Evolutionary conservation across 192 early-diverging fungal genomes (phyloP).

Genomic region (Coemansia sp.): DNA sequence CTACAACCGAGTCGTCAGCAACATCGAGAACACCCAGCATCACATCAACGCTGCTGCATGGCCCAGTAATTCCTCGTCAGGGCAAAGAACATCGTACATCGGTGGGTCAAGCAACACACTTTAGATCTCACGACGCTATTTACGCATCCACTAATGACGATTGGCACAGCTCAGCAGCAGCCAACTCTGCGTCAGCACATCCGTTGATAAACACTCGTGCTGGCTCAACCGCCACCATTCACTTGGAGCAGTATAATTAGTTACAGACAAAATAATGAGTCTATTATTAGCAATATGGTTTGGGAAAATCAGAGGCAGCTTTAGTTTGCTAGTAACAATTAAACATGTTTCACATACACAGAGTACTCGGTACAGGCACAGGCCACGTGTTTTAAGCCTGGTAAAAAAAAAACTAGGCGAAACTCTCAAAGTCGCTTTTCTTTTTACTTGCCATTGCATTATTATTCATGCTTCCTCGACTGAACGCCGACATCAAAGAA

Average conservation of each 20-base stretch:
- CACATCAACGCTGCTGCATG: constrained; percentile 24
- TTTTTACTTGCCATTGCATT: constrained; percentile 1
- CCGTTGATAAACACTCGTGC: constrained; percentile 7
- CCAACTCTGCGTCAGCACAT: background rate
- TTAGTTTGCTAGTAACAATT: too few relatives aligned
- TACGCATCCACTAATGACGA: background rate
- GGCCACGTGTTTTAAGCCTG: too few relatives aligned
- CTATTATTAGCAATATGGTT: too few relatives aligned
- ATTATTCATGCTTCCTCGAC: constrained; percentile 10
- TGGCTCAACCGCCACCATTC: constrained; percentile 28
- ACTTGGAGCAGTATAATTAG: constrained; percentile 28
- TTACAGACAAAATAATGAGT: background rate
- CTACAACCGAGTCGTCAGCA: constrained; percentile 10
- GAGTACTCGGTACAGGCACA: too few relatives aligned
- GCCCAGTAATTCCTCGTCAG: constrained; percentile 36
- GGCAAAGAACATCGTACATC: constrained; percentile 10
- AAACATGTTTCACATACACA: too few relatives aligned
- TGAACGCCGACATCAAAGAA: constrained; percentile 46
- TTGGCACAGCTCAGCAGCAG: background rate
- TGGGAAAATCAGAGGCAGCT: too few relatives aligned
- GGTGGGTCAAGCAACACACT: constrained; percentile 11
- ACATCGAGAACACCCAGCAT: constrained; percentile 22
- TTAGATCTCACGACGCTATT: constrained; percentile 27
- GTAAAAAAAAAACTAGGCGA: too few relatives aligned
- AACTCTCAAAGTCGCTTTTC: background rate